Base-by-base conservation (phyloP, 2,329 filamentous ascomycete species). In the Cadophora malorum region DNA sequence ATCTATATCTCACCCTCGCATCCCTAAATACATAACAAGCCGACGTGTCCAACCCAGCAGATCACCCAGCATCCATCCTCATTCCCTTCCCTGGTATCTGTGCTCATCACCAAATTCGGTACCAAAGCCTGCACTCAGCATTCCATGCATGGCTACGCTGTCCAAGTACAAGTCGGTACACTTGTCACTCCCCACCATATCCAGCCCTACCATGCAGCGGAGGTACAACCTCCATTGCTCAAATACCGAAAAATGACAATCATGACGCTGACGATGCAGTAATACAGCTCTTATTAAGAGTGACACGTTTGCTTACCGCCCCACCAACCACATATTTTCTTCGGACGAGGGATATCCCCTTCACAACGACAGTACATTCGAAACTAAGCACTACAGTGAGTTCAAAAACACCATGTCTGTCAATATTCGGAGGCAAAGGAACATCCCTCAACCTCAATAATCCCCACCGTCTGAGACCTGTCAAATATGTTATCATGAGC, bases 181-280 rank as follows among this genome's bases (percentile, higher is more conserved):
- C 28, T 28, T 55, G 52, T 55, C 41, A 45, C 50, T 28, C 9
- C 14, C 50, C 23, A 28, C 1, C 10, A 14, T 56, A 19, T 35
- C 55, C 55, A 58, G 55, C 55, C 55, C 33, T 58, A 38, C 55
- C 31, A 21, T 14, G 33, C n/a, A 58, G 1, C n/a, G 31, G 55
- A 58, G n/a, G 55, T 58, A 38, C 33, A 23, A 38, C 3, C 31
- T 21, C 31, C 52, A 38, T 19, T 4, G 21, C 33, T 58, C 55
- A 1, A 21, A 9, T 9, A 56, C 31, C 55, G 10, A 56, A 58
- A 38, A n/a, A 35, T 53, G 45, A 49, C 45, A 56, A 58, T 23
- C 10, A 35, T 53, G 45, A 49, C 45, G 53, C 31, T 58, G 55
- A 41, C 33, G 55, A 58, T 58, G 55, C 55, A 58, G 55, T 58